A percentile compares a stretch with the other conserved stretches of the same genome.
phyloP scores from a whole-genome alignment of 257 asterid species.

The Solanum lignicaule region DNA sequence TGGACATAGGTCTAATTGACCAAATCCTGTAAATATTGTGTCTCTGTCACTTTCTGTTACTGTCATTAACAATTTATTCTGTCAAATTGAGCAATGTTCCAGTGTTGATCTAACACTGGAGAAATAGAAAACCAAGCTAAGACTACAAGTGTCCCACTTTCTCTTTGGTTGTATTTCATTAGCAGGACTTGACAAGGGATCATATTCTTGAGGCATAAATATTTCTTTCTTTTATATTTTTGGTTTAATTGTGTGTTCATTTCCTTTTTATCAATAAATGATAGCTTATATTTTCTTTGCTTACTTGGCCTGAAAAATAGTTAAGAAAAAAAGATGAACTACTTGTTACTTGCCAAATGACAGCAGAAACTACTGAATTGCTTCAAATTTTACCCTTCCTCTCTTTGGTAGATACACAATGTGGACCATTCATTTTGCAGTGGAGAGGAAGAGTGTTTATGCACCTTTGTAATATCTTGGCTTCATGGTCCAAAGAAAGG shows the following conservation, averaged over 20 bases:
- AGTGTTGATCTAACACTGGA: not conserved
- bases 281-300: not conserved
- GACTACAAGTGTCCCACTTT: not conserved
- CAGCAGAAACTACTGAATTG: not conserved
- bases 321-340: not conserved
- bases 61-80: not conserved
- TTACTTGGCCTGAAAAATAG: not conserved
- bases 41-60: not conserved
- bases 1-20: not conserved
- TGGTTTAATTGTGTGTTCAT: not conserved
- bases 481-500: constrained; percentile 42
- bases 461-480: constrained; percentile 46
- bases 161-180: not conserved
- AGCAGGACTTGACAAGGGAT: not conserved
- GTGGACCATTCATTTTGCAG: constrained; percentile 19
- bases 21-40: not conserved
- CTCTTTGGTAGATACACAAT: constrained; percentile 27
- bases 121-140: not conserved
- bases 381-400: not conserved
- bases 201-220: not conserved
- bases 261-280: not conserved
- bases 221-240: not conserved
- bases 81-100: not conserved
- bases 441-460: constrained; percentile 47
- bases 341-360: not conserved